Evolutionary conservation across 192 early-diverging fungal species (phyloP).

Genomic region (Rhizophagus sp.): DNA sequence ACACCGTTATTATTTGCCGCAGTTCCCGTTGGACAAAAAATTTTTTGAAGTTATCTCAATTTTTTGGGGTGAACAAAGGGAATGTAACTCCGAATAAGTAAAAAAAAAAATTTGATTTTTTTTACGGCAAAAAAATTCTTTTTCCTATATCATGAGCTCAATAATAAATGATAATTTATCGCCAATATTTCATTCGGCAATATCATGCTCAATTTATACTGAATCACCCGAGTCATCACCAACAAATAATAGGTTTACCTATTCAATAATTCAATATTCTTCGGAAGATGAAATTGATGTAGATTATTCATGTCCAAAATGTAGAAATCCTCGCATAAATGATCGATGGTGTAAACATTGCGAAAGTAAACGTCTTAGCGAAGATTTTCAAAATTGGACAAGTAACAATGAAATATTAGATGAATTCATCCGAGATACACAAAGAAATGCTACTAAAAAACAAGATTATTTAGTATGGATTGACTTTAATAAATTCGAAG

Average conservation of each 20-base stretch:
- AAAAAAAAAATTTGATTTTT: too few species aligned
- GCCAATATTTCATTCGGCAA: too few species aligned
- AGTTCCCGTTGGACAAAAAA: too few species aligned
- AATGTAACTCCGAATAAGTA: too few species aligned
- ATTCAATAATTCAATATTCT: neutral
- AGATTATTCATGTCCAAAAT: neutral
- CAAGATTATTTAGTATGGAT: conserved; percentile 17
- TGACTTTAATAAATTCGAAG: neutral
- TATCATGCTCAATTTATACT: neutral
- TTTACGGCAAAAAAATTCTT: too few species aligned
- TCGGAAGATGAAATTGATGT: neutral
- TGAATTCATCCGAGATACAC: conserved; percentile 5
- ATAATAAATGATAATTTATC: too few species aligned
- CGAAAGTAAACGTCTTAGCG: neutral
- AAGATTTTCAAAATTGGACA: neutral
- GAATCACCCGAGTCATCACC: neutral
- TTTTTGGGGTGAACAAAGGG: too few species aligned
- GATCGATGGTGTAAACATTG: conserved; percentile 6
- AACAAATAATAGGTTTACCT: neutral
- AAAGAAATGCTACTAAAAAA: neutral
- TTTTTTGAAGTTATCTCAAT: too few species aligned
- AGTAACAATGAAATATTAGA: conserved; percentile 8
- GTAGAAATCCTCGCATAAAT: neutral
- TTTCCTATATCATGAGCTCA: too few species aligned
- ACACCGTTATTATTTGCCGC: too few species aligned